Evolutionary conservation across 2,329 filamentous ascomycete genomes (phyloP), one percentile per base, ranked within the genome.

Genomic region (Clarireedia paspali): DNA sequence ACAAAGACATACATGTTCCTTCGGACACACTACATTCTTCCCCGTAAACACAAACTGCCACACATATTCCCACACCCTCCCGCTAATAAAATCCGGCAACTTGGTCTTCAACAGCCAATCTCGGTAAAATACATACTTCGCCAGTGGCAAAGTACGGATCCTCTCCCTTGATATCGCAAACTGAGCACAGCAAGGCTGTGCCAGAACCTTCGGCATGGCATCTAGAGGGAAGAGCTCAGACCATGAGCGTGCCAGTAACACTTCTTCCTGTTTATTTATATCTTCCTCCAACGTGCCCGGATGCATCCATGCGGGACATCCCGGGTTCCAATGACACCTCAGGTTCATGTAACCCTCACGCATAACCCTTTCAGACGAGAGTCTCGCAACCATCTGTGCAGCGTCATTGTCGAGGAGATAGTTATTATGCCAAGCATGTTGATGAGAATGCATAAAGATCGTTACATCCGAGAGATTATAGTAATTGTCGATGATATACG

Each of bases 11-110:
- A 67, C 40, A 57, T 66, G 59, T 26, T 66, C 63, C 23, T 53
- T 46, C 1, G 65, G 61, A 45, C 67, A 67, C 14, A 64, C 47
- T 5, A 63, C 57, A n/a, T 63, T 60, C 17, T 76, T 69, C 60
- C 80, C 78, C 53, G 79, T 79, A 62, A 83, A 84, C 10, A 83
- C 80, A 59, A 83, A 75, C 66, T 87, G 84, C 83, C 83, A 87
- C 17, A 83, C 68, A 62, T 84, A 86, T 65, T 87, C 83, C 66
- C 85, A 76, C 2, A 85, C 75, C 23, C 83, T 72, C 2, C 83
- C 83, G 27, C 77, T 82, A 26, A 78, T 68, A 17, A 75, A 74
- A 64, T 85, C 81, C 5, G 73, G 73, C 50, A 82, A 66, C 4
- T 75, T 69, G 2, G 82, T 82, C 9, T 75, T 72, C n/a, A 83